Evolutionary conservation across 345 rosid species (phyloP), one percentile per base, ranked within the genome.

Genomic region (Populus pruinosa): DNA sequence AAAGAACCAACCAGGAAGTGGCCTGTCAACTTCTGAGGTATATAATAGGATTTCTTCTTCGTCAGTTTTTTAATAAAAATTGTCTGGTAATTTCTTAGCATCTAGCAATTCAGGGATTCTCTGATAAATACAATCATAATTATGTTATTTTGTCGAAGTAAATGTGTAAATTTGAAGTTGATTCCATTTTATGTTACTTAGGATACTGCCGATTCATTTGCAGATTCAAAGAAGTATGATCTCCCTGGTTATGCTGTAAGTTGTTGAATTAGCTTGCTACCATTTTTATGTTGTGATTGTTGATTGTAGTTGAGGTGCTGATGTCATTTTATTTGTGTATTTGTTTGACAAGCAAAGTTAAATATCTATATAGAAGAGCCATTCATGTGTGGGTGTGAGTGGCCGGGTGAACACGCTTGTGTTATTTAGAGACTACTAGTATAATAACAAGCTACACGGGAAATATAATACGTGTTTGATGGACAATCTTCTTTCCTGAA

Each of bases 191-290:
- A 76, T 69, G 66, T 75, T 78, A 62, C 81, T 67, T 81, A 89
- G 91, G 94, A 87, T 65, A 67, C 59, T 23, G 47, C 86, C 27
- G 85, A 84, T 82, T 76, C 72, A 69, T 78, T 74, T 21, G 59
- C 71, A 6, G 89, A 79, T 77, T 76, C 89, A n/a, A 91, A 87
- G 87, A 91, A 77, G 82, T 86, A 82, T 39, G 93, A 89, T 80
- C 91, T 92, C 80, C 97, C 95, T 36, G 87, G 95, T 70, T 91
- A 82, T 86, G 97, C 95, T 74, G 97, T 92, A 83, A 86, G 97
- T 86, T 80, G 50, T 69, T 55, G 67, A 21, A 5, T 55, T 43
- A 8, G 31, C 63, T 59, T 47, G 50, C 35, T 76, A 59, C 39
- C 23, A 21, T n/a, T 62, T 35, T 11, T 17, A 39, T 61, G 43